These are phyloP conservation scores for Elongisporangium undulatum DNA, from an alignment of 352 stramenopile species.

Conservation along the genomic window DNA sequence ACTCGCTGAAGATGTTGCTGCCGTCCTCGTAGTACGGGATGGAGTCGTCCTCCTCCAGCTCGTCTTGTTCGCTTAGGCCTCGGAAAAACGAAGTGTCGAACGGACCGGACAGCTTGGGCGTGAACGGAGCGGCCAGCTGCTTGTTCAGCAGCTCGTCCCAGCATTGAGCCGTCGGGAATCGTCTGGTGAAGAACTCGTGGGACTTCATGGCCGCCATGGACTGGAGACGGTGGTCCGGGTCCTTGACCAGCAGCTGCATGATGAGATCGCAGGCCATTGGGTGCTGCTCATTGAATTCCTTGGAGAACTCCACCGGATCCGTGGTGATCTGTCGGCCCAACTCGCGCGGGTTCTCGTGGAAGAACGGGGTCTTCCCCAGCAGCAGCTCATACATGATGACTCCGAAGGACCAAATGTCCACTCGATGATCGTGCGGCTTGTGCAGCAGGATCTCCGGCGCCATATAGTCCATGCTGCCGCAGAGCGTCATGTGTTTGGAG, in stretches of 20 bases:
- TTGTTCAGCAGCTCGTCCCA: conserved; percentile 43
- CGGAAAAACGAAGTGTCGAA: conserved; percentile 77
- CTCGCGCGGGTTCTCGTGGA: conserved; percentile 66
- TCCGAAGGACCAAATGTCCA: conserved; percentile 74
- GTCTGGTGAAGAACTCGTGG: conserved; percentile 50
- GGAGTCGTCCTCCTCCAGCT: conserved; percentile 42
- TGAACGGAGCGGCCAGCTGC: conserved; percentile 47
- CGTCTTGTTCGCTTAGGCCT: conserved; percentile 36
- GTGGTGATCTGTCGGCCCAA: conserved; percentile 69
- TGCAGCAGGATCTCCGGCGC: conserved; percentile 64
- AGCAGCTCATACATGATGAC: conserved; percentile 74
- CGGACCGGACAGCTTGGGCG: conserved; percentile 47
- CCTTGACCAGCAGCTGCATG: conserved; percentile 51
- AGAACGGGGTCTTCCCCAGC: conserved; percentile 80
- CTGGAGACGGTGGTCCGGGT: conserved; percentile 26
- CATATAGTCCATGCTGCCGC: conserved; percentile 78
- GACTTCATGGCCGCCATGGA: conserved; percentile 49
- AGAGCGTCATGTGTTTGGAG: conserved; percentile 44
- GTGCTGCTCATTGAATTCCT: conserved; percentile 35
- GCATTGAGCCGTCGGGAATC: conserved; percentile 22
- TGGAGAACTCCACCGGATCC: conserved; percentile 47
- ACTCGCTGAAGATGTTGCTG: conserved; percentile 60
- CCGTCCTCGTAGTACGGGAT: conserved; percentile 66
- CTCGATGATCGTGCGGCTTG: conserved; percentile 46
- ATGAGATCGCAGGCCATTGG: conserved; percentile 45